phyloP scores from a whole-genome alignment of 495 filamentous ascomycete species.

The Podospora anserina region DNA sequence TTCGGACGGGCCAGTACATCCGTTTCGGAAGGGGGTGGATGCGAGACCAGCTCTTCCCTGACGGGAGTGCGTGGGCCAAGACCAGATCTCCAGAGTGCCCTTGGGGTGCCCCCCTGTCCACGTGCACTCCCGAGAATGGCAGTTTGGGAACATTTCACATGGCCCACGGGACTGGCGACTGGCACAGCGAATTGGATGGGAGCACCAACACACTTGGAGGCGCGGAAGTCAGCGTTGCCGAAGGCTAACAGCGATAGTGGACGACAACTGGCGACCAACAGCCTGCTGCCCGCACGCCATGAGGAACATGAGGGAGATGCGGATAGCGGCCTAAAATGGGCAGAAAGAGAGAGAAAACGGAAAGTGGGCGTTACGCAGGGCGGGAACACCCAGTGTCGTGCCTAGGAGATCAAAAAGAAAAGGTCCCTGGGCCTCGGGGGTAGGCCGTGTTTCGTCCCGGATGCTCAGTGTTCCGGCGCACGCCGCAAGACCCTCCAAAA shows the following conservation, averaged over 20 bases:
- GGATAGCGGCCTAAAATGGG: background rate
- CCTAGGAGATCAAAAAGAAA: background rate
- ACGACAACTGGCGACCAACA: background rate
- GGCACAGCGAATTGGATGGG: background rate
- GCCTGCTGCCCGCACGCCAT: background rate
- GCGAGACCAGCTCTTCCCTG: slow-evolving; percentile 22
- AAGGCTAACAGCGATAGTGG: background rate
- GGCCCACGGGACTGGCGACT: slow-evolving; percentile 5
- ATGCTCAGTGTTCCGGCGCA: slow-evolving; percentile 15
- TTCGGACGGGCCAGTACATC: slow-evolving; percentile 16
- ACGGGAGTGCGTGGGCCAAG: background rate
- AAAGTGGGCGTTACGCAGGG: slow-evolving; percentile 7
- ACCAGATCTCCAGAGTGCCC: slow-evolving; percentile 15
- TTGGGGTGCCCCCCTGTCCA: background rate
- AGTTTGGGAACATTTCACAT: too few relatives aligned
- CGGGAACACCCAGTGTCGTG: slow-evolving; percentile 1
- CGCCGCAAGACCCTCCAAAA: background rate
- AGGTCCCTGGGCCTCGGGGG: slow-evolving; percentile 4
- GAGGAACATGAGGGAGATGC: background rate
- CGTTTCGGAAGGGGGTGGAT: slow-evolving; percentile 27
- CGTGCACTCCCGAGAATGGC: background rate
- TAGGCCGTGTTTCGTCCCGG: slow-evolving; percentile 18
- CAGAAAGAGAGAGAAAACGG: background rate
- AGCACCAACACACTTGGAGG: background rate
- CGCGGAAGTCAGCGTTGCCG: background rate